A percentile compares a stretch with the other conserved stretches of the same genome.
These are phyloP conservation scores for Cadophora luteo-olivacea DNA, from an alignment of 2,329 filamentous ascomycete species.

Conservation along the genomic window DNA sequence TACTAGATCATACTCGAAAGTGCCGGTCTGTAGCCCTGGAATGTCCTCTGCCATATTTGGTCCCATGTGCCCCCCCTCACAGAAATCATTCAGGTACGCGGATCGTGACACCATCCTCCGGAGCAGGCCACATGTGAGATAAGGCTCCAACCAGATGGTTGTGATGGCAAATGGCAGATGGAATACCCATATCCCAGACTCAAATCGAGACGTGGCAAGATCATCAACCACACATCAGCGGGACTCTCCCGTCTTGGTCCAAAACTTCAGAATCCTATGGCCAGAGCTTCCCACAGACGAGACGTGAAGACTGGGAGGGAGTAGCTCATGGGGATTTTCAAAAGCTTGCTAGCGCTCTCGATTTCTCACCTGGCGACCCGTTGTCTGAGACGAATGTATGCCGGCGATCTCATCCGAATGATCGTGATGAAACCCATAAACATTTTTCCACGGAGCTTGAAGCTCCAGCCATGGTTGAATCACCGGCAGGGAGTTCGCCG, in stretches of 20 bases:
- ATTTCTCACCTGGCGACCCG: not conserved
- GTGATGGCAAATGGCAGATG: conserved; percentile 22
- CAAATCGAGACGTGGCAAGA: conserved; percentile 19
- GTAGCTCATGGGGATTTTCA: not conserved
- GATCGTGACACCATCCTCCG: not conserved
- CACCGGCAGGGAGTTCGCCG: conserved; percentile 18
- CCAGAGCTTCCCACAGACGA: not conserved
- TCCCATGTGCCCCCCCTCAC: not conserved
- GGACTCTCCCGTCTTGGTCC: not conserved
- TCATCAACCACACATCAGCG: not conserved
- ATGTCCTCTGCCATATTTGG: not conserved
- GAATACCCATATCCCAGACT: conserved; percentile 16
- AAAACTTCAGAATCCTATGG: not conserved
- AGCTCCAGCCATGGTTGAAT: conserved; percentile 24
- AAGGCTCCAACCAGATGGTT: conserved; percentile 4
- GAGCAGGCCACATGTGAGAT: not conserved
- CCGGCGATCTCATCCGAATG: conserved; percentile 13
- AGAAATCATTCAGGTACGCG: conserved; percentile 6
- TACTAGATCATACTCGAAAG: not conserved
- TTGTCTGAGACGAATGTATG: conserved; percentile 1
- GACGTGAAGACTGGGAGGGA: not conserved
- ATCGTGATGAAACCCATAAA: conserved; percentile 20
- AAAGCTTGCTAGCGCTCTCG: not conserved
- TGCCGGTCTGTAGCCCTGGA: conserved; percentile 3
- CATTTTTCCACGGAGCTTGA: conserved; percentile 1